A percentile compares a stretch with the other conserved stretches of the same genome.
Conservation (phyloP, 2,329 filamentous ascomycete species). For the Apiospora aurea region DNA sequence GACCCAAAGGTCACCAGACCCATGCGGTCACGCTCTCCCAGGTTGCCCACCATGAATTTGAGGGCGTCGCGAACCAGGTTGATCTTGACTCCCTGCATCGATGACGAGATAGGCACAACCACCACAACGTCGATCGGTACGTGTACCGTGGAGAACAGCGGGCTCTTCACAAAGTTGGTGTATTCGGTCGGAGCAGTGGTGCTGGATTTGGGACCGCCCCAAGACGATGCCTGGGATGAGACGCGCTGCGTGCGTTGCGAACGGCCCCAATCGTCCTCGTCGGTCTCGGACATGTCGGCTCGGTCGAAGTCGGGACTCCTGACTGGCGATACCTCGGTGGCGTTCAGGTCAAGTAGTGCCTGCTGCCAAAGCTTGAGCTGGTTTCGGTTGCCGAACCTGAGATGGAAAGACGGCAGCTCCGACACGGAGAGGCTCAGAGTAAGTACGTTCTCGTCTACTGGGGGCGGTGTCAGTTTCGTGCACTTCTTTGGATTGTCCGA, state of each 20-base stretch:
- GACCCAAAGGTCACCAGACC: slow-evolving; percentile 97
- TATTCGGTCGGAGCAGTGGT: slow-evolving; percentile 94
- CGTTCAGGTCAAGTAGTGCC: slow-evolving; percentile 82
- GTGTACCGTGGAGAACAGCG: slow-evolving; percentile 67
- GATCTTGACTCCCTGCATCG: slow-evolving; percentile 99
- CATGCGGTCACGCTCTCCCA: slow-evolving; percentile 95
- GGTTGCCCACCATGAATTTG: slow-evolving; percentile 86
- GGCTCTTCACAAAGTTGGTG: slow-evolving; percentile 70
- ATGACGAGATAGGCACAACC: slow-evolving; percentile 95
- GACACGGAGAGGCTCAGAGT: slow-evolving; percentile 90
- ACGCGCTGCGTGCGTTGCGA: slow-evolving; percentile 68
- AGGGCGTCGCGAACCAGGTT: slow-evolving; percentile 90
- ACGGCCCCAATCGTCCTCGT: slow-evolving; percentile 88
- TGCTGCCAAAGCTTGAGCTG: slow-evolving; percentile 90
- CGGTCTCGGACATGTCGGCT: slow-evolving; percentile 76
- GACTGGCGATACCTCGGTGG: slow-evolving; percentile 67
- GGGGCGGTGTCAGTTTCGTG: slow-evolving; percentile 41
- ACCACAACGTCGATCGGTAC: slow-evolving; percentile 95
- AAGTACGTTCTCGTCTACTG: slow-evolving; percentile 79
- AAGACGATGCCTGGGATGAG: slow-evolving; percentile 83
- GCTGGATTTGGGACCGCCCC: slow-evolving; percentile 81
- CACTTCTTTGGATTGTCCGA: slow-evolving; percentile 27
- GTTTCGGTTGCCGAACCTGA: slow-evolving; percentile 82
- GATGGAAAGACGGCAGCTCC: slow-evolving; percentile 92
- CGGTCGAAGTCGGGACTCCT: slow-evolving; percentile 81